phyloP scores from a whole-genome alignment of 2,329 filamentous ascomycete species.

The Coleophoma cylindrospora region DNA sequence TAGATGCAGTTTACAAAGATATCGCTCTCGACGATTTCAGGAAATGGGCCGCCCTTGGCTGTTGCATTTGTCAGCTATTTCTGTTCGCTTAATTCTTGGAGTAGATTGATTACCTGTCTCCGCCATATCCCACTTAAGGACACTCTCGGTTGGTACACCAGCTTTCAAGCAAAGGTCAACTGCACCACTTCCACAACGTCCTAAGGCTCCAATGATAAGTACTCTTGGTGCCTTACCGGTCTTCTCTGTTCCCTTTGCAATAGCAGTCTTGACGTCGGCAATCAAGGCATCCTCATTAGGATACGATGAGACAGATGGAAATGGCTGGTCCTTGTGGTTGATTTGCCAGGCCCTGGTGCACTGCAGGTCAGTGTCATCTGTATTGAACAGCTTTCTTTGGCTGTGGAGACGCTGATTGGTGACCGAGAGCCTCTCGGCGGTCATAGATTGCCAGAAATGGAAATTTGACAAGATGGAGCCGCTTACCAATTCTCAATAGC shows the following conservation, averaged over 20 bases:
- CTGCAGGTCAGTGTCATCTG: no score
- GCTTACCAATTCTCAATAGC: constrained; percentile 52
- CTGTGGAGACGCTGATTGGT: no score
- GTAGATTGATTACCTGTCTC: constrained; percentile 50
- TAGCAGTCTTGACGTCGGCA: constrained; percentile 64
- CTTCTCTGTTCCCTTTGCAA: constrained; percentile 63
- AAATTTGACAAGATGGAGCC: no score
- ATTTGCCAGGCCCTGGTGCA: constrained; percentile 74
- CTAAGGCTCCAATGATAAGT: constrained; percentile 80
- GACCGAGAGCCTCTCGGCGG: no score
- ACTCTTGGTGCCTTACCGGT: constrained; percentile 65
- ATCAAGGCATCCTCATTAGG: constrained; percentile 72
- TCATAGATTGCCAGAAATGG: no score
- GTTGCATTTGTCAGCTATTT: neutral
- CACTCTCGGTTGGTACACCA: constrained; percentile 64
- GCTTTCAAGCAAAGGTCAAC: constrained; percentile 73
- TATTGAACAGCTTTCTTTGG: no score
- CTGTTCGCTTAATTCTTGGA: neutral
- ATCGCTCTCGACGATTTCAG: constrained; percentile 69
- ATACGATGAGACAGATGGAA: constrained; percentile 64
- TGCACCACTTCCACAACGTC: constrained; percentile 80
- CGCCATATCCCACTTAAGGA: constrained; percentile 67
- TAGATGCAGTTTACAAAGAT: constrained; percentile 91
- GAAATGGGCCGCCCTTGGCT: constrained; percentile 62
- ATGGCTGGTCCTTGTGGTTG: constrained; percentile 58